Conservation (phyloP, 768 basidiomycete species). For the Trametes elegans region DNA sequence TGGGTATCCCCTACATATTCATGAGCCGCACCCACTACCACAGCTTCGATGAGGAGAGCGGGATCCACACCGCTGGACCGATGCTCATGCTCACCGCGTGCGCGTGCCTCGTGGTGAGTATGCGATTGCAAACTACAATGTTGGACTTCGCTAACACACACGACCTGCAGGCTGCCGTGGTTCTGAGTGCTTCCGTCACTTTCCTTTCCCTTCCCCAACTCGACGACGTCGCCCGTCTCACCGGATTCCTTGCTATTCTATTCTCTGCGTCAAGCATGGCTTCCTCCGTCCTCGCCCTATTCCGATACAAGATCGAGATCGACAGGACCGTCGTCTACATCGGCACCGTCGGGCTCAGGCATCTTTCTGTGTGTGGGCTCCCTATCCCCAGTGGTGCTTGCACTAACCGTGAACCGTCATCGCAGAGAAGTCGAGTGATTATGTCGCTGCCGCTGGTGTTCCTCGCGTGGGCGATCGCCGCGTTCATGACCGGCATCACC, state of each 20-base stretch:
- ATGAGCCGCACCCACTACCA: constrained; percentile 49
- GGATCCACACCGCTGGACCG: constrained; percentile 45
- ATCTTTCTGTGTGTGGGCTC: constrained; percentile 41
- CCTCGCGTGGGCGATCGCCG: constrained; percentile 66
- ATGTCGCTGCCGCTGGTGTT: constrained; percentile 75
- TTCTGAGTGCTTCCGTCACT: constrained; percentile 79
- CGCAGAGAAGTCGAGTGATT: constrained; percentile 57
- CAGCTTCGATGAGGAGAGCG: constrained; percentile 61
- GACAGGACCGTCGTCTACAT: constrained; percentile 45
- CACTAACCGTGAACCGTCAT: neutral
- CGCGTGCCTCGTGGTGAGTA: constrained; percentile 32
- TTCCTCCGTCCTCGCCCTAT: constrained; percentile 65
- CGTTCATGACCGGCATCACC: constrained; percentile 62
- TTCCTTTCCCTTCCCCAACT: constrained; percentile 77
- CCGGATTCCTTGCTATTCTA: constrained; percentile 65
- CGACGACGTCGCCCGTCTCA: constrained; percentile 59
- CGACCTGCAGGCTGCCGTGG: constrained; percentile 63
- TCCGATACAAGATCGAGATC: constrained; percentile 67
- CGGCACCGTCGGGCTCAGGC: constrained; percentile 54
- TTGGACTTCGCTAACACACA: neutral
- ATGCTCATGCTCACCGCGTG: constrained; percentile 65
- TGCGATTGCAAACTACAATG: neutral
- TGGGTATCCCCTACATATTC: constrained; percentile 81
- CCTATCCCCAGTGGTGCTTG: constrained; percentile 2
- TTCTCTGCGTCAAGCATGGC: constrained; percentile 70